Base-by-base conservation (phyloP, 2,329 filamentous ascomycete genomes). In the Penicillium janthinellum region DNA sequence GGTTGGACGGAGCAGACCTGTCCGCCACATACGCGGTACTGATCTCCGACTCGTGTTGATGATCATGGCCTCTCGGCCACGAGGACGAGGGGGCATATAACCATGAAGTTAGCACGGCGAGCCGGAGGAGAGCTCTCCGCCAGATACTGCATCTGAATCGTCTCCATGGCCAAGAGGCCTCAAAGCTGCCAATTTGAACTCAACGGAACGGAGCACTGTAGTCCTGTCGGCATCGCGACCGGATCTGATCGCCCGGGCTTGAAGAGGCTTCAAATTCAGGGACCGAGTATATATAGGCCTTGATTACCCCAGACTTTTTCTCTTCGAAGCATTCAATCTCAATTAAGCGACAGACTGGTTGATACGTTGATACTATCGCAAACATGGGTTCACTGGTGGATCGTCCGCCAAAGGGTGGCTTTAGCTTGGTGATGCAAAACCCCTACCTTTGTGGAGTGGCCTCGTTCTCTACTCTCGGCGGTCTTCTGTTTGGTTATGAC, bases 401-500 rank as follows among this genome's bases (percentile, higher is more conserved):
- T 47, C 51, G 53, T 31, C 8, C 62, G 39, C 55, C 62, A 14
- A 65, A 65, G 35, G 67, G 67, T 39, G 70, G 69, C 14, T 71
- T 75, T 39, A 50, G 56, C 8, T 60, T 73, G 22, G 64, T 76
- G 20, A 59, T 66, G 37, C 67, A 79, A 63, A 81, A 81, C 62
- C 79, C 79, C 0, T 81, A 78, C 61, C 69, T 81, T 10, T 75
- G 80, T 45, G 79, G 79, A 4, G 75, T 81, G 12, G 79, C 79
- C 11, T 71, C 75, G 77, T 77, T 77, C 71, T 74, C 77, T 5
- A 78, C 76, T 0, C 67, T 79, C 0, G 77, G 77, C n/a, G 70
- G 72, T 69, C 73, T 83, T 20, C 72, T 82, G 1, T 83, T 80
- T 41, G 81, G 81, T 1, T 82, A 83, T 66, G 80, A 83, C 56